These are phyloP conservation scores for Dioszegia aurantiaca DNA, from an alignment of 768 basidiomycete genomes.

Conservation along the genomic window DNA sequence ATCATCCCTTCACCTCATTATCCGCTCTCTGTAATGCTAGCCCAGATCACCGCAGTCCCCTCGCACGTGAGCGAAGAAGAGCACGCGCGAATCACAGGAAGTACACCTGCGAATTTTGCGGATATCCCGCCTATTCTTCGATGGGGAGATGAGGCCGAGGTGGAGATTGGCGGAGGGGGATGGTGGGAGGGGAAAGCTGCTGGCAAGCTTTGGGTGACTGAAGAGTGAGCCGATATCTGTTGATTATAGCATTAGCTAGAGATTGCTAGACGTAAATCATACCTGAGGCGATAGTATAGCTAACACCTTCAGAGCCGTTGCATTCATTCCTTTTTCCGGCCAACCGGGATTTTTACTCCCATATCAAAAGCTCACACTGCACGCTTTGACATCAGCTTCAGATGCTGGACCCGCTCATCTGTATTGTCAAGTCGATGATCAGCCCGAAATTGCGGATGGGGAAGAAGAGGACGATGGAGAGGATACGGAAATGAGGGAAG, in stretches of 20 bases:
- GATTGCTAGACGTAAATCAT: too few species aligned
- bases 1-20: background rate
- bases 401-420: slow-evolving; percentile 52
- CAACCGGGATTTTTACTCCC: slow-evolving; percentile 71
- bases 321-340: slow-evolving; percentile 18
- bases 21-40: slow-evolving; percentile 8
- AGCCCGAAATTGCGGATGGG: slow-evolving; percentile 15
- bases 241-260: too few species aligned
- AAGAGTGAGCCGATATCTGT: slow-evolving; percentile 61
- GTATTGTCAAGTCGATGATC: slow-evolving; percentile 90
- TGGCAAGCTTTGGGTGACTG: slow-evolving; percentile 79
- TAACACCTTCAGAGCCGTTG: slow-evolving; percentile 11
- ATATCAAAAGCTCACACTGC: slow-evolving; percentile 87
- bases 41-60: slow-evolving; percentile 10
- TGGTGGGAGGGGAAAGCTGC: slow-evolving; percentile 59
- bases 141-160: slow-evolving; percentile 70
- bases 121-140: slow-evolving; percentile 80
- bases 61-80: slow-evolving; percentile 61
- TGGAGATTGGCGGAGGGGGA: slow-evolving; percentile 64
- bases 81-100: slow-evolving; percentile 64
- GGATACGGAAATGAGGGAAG: slow-evolving; percentile 68
- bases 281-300: background rate
- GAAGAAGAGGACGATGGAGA: slow-evolving; percentile 48
- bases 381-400: slow-evolving; percentile 78
- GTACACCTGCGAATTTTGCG: slow-evolving; percentile 78